Percentiles rank a stretch among this genome's conserved stretches.
Conservation (phyloP, 208 protist species). For the Trichomonas gallinae region DNA sequence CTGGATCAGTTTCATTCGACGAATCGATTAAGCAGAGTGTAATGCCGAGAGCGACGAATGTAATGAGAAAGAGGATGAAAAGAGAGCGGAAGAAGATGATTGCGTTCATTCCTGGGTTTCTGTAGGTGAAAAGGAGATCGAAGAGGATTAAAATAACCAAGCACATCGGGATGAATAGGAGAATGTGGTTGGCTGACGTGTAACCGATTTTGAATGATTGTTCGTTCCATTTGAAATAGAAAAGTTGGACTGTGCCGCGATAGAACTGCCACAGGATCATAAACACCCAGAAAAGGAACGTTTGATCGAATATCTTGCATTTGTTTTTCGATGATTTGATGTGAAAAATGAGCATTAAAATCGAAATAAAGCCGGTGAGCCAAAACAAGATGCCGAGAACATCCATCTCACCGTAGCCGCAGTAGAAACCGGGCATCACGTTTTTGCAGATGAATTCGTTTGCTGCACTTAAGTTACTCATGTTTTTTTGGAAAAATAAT, state of each 20-base stretch:
- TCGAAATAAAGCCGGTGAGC: not conserved
- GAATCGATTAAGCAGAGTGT: not conserved
- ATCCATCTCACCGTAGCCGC: not conserved
- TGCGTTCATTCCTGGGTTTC: conserved; percentile 7
- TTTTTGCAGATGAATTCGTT: not conserved
- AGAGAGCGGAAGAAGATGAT: not conserved
- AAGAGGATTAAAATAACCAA: not conserved
- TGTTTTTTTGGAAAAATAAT: no score
- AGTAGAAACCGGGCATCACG: not conserved
- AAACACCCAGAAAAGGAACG: not conserved
- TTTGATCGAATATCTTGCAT: not conserved
- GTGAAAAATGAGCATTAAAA: not conserved
- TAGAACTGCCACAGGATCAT: not conserved
- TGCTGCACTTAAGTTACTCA: no score
- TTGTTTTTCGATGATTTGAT: not conserved
- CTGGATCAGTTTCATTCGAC: not conserved
- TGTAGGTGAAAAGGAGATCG: not conserved
- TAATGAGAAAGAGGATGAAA: not conserved
- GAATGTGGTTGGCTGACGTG: not conserved
- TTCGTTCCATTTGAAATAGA: not conserved
- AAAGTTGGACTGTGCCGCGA: not conserved
- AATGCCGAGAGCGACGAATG: not conserved
- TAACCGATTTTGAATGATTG: not conserved
- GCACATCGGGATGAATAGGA: conserved; percentile 7
- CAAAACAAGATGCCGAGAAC: not conserved